phyloP scores from a whole-genome alignment of 129 eudicot genomes.

The Dittrichia graveolens region DNA sequence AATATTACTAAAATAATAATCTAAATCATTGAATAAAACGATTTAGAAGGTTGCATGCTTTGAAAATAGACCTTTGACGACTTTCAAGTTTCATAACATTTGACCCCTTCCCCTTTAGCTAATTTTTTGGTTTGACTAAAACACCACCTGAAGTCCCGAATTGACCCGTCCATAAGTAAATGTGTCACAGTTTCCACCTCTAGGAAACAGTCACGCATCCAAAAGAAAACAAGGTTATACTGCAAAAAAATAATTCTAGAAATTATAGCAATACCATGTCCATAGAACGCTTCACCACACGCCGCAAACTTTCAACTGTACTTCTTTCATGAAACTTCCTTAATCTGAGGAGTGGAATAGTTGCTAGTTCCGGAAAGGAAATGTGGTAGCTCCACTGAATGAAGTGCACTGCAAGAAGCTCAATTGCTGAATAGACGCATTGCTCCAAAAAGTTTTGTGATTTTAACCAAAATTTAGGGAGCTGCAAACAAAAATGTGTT shows the following conservation, averaged over 20 bases:
- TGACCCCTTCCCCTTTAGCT: background rate
- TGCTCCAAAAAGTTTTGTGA: conserved; percentile 67
- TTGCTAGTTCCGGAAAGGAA: conserved; percentile 89
- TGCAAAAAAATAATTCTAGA: background rate
- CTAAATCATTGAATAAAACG: conserved; percentile 1
- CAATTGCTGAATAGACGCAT: conserved; percentile 66
- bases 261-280: conserved; percentile 63
- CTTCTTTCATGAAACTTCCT: conserved; percentile 60
- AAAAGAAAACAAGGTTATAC: too few relatives aligned
- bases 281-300: conserved; percentile 69
- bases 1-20: background rate
- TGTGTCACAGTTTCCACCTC: background rate
- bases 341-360: conserved; percentile 64
- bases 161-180: background rate
- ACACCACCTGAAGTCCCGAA: background rate
- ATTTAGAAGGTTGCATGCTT: background rate
- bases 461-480: conserved; percentile 86
- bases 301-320: conserved; percentile 57
- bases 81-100: background rate
- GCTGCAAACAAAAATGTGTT: conserved; percentile 45
- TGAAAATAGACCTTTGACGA: background rate
- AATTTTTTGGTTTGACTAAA: background rate
- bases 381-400: conserved; percentile 92
- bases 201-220: background rate
- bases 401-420: conserved; percentile 70